phyloP scores from a whole-genome alignment of 2,329 filamentous ascomycete species.

The Diaporthe sp. region DNA sequence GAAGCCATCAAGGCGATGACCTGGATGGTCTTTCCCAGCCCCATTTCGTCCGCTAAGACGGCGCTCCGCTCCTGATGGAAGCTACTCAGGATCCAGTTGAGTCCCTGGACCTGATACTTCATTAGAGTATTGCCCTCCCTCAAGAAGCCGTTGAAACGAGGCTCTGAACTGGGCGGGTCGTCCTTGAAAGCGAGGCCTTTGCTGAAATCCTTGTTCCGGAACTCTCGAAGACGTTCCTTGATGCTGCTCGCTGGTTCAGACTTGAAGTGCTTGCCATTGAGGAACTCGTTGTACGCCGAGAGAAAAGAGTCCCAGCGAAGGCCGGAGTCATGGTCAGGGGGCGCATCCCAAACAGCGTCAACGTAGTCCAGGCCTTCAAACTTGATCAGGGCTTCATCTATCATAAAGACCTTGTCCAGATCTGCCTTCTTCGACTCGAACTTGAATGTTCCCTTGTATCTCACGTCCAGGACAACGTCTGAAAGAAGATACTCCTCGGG shows the following conservation, averaged over 20 bases:
- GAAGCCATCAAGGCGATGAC: conserved; percentile 86
- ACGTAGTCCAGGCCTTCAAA: conserved; percentile 94
- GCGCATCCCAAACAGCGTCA: conserved; percentile 89
- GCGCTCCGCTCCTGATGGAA: conserved; percentile 87
- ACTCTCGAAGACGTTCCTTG: conserved; percentile 76
- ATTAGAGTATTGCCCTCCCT: conserved; percentile 81
- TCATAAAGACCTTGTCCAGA: conserved; percentile 77
- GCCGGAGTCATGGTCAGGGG: conserved; percentile 74
- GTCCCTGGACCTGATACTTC: conserved; percentile 91
- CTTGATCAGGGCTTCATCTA: conserved; percentile 85
- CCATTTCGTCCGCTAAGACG: conserved; percentile 98
- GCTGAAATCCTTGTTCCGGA: conserved; percentile 75
- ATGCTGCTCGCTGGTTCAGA: conserved; percentile 70
- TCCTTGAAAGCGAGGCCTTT: conserved; percentile 70
- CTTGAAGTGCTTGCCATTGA: conserved; percentile 81
- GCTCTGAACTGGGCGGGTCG: conserved; percentile 8
- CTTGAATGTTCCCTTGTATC: conserved; percentile 64
- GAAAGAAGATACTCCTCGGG: conserved; percentile 88
- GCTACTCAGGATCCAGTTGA: conserved; percentile 96
- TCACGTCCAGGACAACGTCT: conserved; percentile 90
- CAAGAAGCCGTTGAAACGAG: conserved; percentile 49
- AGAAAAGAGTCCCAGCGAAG: conserved; percentile 85
- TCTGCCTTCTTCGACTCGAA: conserved; percentile 77
- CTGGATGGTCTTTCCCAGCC: conserved; percentile 96
- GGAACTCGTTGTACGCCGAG: conserved; percentile 87